Evolutionary conservation across 345 rosid genomes (phyloP), one percentile per base, ranked within the genome.

Genomic region (Eucalyptus marginata): DNA sequence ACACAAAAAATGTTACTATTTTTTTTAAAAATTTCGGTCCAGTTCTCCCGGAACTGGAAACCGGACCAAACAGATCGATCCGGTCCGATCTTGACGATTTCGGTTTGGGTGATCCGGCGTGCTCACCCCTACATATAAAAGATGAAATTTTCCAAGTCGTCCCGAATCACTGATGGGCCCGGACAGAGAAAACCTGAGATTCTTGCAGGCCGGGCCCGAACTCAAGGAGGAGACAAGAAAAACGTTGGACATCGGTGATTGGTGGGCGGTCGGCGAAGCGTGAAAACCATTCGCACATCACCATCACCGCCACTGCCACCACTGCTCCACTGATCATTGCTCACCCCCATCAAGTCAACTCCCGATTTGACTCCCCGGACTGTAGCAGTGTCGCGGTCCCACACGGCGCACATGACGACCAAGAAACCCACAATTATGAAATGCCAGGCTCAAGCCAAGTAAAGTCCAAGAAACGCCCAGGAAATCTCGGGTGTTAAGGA

Each of bases 21-120:
- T n/a, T n/a, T n/a, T n/a, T n/a, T n/a, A n/a, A n/a, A n/a, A n/a
- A n/a, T n/a, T n/a, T 49, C 16, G 13, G 1, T 50, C 16, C 51
- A 49, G 14, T 49, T 49, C 17, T 49, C 13, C 0, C 16, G 1
- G 2, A 49, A 5, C 0, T 3, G 17, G 3, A 49, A 49, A 2
- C 3, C 36, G 4, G 36, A 36, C 8, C 22, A 51, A 51, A 51
- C 8, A 3, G 22, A 51, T 8, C 9, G 2, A 51, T 50, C 18
- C 3, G 49, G 1, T 47, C 13, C 49, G 18, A 15, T 51, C 22
- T 0, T 22, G 8, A 17, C 1, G 56, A 3, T 51, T 51, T 17
- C 1, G 2, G 9, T 51, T 16, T 16, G 20, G 20, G 20, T 50
- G 5, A 50, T 5, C 18, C 7, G 3, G 52, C 52, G 18, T 50